These are phyloP conservation scores for Cenchrus americanus DNA, from an alignment of 176 grass and related monocot species.

Conservation along the genomic window DNA sequence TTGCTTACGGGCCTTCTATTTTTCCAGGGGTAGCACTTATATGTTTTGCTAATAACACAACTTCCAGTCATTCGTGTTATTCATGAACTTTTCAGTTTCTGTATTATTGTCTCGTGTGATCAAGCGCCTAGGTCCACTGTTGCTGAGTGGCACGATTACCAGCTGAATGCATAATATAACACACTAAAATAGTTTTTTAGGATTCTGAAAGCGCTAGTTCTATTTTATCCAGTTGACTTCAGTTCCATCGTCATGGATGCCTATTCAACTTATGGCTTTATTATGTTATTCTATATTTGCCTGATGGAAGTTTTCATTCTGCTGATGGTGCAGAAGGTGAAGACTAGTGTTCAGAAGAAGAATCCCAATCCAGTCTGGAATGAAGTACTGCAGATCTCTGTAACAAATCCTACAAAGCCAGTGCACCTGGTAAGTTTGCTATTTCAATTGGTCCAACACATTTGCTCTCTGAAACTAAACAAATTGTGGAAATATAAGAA, in stretches of 20 bases:
- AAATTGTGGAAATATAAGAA: neutral
- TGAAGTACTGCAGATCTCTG: constrained; percentile 68
- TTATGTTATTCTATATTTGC: constrained; percentile 1
- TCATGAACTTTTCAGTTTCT: neutral
- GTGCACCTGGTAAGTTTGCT: constrained; percentile 72
- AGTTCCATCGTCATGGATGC: neutral
- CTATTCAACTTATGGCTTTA: neutral
- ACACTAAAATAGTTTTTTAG: neutral
- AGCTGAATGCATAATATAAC: constrained; percentile 4
- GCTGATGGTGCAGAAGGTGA: constrained; percentile 59
- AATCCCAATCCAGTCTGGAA: constrained; percentile 79
- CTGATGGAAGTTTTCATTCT: constrained; percentile 42
- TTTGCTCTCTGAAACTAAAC: neutral
- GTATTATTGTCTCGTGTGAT: neutral
- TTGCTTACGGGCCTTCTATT: neutral
- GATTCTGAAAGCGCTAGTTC: neutral
- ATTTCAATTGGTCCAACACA: constrained; percentile 3
- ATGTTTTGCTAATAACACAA: constrained; percentile 2
- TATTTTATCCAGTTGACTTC: constrained; percentile 14
- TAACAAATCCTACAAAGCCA: constrained; percentile 59
- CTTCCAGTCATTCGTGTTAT: neutral
- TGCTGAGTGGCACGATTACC: constrained; percentile 4
- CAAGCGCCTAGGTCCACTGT: neutral
- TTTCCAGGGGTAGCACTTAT: neutral
- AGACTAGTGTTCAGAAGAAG: constrained; percentile 84